phyloP scores from a whole-genome alignment of 345 rosid genomes.

The Aegle marmelos region DNA sequence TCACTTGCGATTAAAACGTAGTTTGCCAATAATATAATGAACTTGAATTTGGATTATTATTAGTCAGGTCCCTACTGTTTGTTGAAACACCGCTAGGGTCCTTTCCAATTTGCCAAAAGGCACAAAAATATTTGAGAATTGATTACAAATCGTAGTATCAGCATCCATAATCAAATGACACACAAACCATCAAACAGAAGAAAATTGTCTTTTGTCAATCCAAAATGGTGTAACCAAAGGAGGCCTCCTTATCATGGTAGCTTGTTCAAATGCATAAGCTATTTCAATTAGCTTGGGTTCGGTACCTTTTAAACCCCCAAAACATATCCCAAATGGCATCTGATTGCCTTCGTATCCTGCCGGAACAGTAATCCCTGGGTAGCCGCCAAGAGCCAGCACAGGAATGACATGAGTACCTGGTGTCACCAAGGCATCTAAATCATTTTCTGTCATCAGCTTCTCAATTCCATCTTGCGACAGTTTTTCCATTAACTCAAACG shows the following conservation, averaged over 20 bases:
- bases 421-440: slow-evolving; percentile 36
- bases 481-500: slow-evolving; percentile 4
- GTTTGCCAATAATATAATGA: too few relatives aligned
- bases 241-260: slow-evolving; percentile 27
- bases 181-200: not conserved
- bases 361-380: slow-evolving; percentile 43
- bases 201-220: not conserved
- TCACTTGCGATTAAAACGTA: too few relatives aligned
- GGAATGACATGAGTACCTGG: not conserved
- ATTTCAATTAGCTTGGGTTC: slow-evolving; percentile 42
- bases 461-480: slow-evolving; percentile 23
- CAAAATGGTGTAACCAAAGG: slow-evolving; percentile 12
- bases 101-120: too few relatives aligned
- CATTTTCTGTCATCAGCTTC: slow-evolving; percentile 28
- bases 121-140: too few relatives aligned
- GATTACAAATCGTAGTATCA: too few relatives aligned
- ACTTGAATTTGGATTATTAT: too few relatives aligned
- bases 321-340: slow-evolving; percentile 35
- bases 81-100: too few relatives aligned
- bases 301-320: slow-evolving; percentile 37
- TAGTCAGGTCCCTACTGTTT: too few relatives aligned
- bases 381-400: slow-evolving; percentile 37
- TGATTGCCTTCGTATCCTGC: slow-evolving; percentile 33
- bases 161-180: not conserved
- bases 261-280: slow-evolving; percentile 39